Base-by-base conservation (phyloP, 768 basidiomycete species). In the Clitopilus passeckerianus region DNA sequence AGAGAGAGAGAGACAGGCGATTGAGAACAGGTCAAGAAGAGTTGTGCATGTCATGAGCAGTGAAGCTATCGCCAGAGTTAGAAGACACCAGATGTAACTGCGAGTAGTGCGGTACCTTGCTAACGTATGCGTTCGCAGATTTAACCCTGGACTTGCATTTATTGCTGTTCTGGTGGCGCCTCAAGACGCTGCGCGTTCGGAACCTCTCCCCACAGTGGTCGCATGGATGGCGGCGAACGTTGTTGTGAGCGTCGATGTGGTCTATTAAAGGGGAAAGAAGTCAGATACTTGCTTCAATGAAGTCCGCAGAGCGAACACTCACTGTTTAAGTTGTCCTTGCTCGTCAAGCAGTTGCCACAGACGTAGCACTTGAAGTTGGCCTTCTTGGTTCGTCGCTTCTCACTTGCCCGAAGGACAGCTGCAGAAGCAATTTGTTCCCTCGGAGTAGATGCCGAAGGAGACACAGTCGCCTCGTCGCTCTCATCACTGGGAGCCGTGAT, bases 271-370 rank as follows among this genome's bases (percentile, higher is more conserved):
- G 1, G 5, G 46, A n/a, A 50, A 50, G 12, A 18, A 50, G 46
- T 22, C 16, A 58, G 33, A 8, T 10, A 24, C 20, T 23, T 20
- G 5, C 15, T 9, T 4, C 14, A 7, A 14, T 46, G 54, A 53
- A 23, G n/a, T 52, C n/a, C 12, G 20, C 4, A 18, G 15, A 6
- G 34, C n/a, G 10, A 53, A 24, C 1, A 56, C 63, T 12, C 53
- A 65, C 64, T 65, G 8, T 63, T 65, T 9, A 65, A 55, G 34
- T 65, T 65, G 37, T 65, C 64, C 33, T 34, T 59, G 27, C 64
- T 65, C 14, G 64, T 65, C 34, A 65, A 50, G 41, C 37, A 27
- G 56, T 65, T 60, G n/a, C 50, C 46, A 16, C 64, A 65, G 18
- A 27, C 55, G 3, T 2, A 0, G 46, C 64, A 65, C 15, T 57